phyloP scores from a whole-genome alignment of 805 yeast genomes.

The Naumovozyma castellii region DNA sequence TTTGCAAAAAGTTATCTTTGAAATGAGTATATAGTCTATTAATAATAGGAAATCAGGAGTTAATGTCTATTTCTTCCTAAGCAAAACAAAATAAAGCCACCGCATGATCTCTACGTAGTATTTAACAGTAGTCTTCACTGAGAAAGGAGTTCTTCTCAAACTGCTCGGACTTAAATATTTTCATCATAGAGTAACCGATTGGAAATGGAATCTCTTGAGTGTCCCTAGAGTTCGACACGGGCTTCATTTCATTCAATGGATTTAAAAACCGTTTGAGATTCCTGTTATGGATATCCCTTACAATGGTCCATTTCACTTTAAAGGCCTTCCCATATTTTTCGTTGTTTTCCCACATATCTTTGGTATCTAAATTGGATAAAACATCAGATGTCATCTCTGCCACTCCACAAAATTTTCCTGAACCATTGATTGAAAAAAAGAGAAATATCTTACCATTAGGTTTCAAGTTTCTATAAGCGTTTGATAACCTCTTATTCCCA shows the following conservation, averaged over 20 bases:
- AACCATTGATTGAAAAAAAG: conserved; percentile 49
- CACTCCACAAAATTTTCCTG: conserved; percentile 50
- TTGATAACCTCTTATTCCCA: conserved; percentile 44
- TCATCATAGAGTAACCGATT: conserved; percentile 39
- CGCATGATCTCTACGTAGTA: no score
- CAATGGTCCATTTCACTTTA: conserved; percentile 43
- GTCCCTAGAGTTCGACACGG: conserved; percentile 52
- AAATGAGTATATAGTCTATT: no score
- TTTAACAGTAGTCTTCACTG: conserved; percentile 9
- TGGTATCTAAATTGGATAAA: conserved; percentile 26
- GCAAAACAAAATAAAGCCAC: no score
- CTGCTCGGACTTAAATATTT: conserved; percentile 31
- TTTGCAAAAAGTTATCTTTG: no score
- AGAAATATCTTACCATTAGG: conserved; percentile 33
- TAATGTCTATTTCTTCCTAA: not conserved
- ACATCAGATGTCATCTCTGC: conserved; percentile 40
- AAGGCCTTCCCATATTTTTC: conserved; percentile 44
- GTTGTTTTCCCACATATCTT: conserved; percentile 39
- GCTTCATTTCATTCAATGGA: conserved; percentile 38
- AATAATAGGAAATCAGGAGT: no score
- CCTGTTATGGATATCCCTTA: conserved; percentile 43
- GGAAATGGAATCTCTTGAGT: conserved; percentile 48
- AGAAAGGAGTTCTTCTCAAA: conserved; percentile 13
- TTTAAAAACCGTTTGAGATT: conserved; percentile 38
- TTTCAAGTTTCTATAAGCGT: conserved; percentile 28